Conservation (phyloP, 2,329 filamentous ascomycete genomes). For the Stachybotrys chlorohalonatus region DNA sequence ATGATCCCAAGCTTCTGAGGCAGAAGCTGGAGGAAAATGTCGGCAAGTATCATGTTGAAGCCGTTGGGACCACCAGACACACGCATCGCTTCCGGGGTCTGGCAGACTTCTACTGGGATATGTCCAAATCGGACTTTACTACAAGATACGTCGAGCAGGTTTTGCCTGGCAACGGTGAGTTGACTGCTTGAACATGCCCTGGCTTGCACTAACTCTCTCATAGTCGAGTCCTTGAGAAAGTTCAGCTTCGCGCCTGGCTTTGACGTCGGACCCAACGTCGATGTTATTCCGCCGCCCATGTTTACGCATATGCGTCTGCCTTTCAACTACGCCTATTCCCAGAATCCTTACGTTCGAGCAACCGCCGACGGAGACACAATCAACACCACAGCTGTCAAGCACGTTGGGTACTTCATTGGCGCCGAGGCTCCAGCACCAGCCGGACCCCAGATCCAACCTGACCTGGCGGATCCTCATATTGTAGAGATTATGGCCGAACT, state of each 20-base stretch:
- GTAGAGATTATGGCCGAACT: constrained; percentile 57
- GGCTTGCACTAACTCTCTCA: not conserved
- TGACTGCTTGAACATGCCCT: not conserved
- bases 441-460: constrained; percentile 52
- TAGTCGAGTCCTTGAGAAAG: constrained; percentile 43
- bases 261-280: constrained; percentile 49
- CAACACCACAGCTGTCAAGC: constrained; percentile 51
- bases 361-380: constrained; percentile 47
- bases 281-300: constrained; percentile 72
- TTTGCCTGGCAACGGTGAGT: constrained; percentile 59
- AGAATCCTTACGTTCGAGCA: constrained; percentile 68
- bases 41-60: constrained; percentile 56
- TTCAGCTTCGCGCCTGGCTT: constrained; percentile 60
- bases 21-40: constrained; percentile 63
- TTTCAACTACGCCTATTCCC: constrained; percentile 73
- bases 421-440: constrained; percentile 51
- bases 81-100: constrained; percentile 84
- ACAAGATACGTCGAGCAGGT: constrained; percentile 62
- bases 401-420: constrained; percentile 49
- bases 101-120: constrained; percentile 79
- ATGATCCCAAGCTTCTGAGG: constrained; percentile 46
- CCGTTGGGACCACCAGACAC: constrained; percentile 63
- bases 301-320: constrained; percentile 67
- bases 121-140: constrained; percentile 59
- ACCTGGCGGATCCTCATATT: constrained; percentile 51